Percentiles rank a stretch among this genome's conserved stretches.
Conservation (phyloP, 495 filamentous ascomycete genomes). For the Opeltia flavorubescens region DNA sequence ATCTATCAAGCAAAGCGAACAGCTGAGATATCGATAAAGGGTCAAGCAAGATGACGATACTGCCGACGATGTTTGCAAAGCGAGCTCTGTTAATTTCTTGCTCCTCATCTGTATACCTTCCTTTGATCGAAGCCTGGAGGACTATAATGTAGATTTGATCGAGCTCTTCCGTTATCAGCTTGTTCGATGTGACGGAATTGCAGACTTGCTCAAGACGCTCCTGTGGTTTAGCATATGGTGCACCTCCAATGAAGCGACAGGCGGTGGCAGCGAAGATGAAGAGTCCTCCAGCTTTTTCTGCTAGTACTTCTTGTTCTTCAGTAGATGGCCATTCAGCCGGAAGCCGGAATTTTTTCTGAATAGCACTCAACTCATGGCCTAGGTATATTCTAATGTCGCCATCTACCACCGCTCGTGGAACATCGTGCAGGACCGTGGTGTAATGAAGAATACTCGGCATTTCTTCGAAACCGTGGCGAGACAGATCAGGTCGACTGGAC, state of each 20-base stretch:
- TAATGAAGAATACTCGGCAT: conserved; percentile 7
- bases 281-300: conserved; percentile 2
- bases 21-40: neutral
- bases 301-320: conserved; percentile 1
- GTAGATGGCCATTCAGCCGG: conserved; percentile 1
- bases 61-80: neutral
- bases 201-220: neutral
- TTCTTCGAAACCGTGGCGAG: conserved; percentile 13
- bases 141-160: conserved; percentile 1
- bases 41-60: neutral
- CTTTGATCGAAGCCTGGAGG: neutral
- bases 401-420: conserved; percentile 10
- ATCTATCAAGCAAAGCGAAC: neutral
- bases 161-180: neutral
- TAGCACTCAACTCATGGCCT: conserved; percentile 8
- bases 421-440: conserved; percentile 13
- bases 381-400: conserved; percentile 16
- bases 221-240: neutral
- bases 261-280: conserved; percentile 8
- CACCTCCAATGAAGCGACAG: neutral
- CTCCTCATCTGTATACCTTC: neutral
- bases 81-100: neutral
- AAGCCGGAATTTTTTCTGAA: conserved; percentile 8
- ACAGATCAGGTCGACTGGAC: conserved; percentile 18
- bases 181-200: neutral